Evolutionary conservation across 352 stramenopile species (phyloP), one percentile per base, ranked within the genome.

Genomic region (Discostella stelligera): DNA sequence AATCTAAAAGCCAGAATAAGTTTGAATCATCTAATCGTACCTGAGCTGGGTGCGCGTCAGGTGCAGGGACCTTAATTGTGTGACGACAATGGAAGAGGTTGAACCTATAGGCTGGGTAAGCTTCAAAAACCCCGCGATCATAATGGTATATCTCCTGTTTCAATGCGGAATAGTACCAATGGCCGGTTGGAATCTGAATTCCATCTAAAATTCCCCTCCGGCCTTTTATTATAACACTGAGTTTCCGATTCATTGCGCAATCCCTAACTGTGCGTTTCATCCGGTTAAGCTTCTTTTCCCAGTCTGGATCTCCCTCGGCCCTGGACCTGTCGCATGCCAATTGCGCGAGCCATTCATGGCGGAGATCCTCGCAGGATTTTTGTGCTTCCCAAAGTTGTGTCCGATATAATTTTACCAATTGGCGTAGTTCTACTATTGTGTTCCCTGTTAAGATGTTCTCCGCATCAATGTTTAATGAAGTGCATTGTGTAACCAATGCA

Each of bases 61-160:
- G 11, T 30, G 71, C 44, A 39, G 66, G 16, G 5, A 75, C 49
- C 37, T 80, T 80, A 7, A 80, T 13, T 10, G 49, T 59, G 59
- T 75, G 65, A 21, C 75, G 65, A 2, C 0, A 32, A 21, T 63
- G 55, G 32, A 68, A 80, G 0, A 10, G n/a, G 13, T 30, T 23
- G 16, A 1, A 10, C 0, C 23, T 16, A 3, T 1, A 13, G 11
- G 11, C 0, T 23, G 72, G 16, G 25, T 71, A 44, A 44, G 65
- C 59, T 27, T 80, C 50, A 20, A 74, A 80, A 10, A 50, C 44
- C 1, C 72, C 72, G 30, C 48, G 0, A 2, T 65, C 20, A 23
- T 71, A 71, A 16, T 69, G 65, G 32, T 71, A 74, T 0, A 80
- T 4, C 27, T 75, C 65, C 0, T 75, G 49, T n/a, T n/a, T 32